Conservation (phyloP, 2,329 filamentous ascomycete species). For the Fusarium chaquense region DNA sequence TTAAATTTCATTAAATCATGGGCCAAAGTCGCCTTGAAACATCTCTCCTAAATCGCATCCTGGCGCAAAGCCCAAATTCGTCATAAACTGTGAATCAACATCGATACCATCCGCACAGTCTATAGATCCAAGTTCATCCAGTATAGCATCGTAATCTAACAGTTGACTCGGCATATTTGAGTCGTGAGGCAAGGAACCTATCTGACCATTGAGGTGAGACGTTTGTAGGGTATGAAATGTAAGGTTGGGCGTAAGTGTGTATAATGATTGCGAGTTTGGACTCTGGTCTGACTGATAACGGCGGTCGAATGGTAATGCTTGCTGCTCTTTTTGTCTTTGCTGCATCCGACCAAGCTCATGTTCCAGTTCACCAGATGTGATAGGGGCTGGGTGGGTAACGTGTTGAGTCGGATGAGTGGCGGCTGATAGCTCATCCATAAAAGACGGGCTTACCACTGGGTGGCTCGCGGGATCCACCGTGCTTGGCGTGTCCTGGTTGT, state of each 20-base stretch:
- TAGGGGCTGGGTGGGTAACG: slow-evolving; percentile 37
- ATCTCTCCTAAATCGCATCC: slow-evolving; percentile 70
- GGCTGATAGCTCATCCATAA: slow-evolving; percentile 49
- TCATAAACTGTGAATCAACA: slow-evolving; percentile 73
- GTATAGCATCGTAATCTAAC: slow-evolving; percentile 64
- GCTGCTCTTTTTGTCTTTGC: slow-evolving; percentile 41
- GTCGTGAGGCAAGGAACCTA: slow-evolving; percentile 39
- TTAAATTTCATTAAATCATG: slow-evolving; percentile 40
- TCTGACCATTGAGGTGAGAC: slow-evolving; percentile 37
- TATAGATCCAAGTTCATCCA: slow-evolving; percentile 65
- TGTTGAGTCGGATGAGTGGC: slow-evolving; percentile 45
- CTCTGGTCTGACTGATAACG: slow-evolving; percentile 38
- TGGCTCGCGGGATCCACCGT: slow-evolving; percentile 35
- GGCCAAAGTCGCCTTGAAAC: slow-evolving; percentile 56
- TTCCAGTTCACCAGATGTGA: slow-evolving; percentile 41
- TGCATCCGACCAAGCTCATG: slow-evolving; percentile 44
- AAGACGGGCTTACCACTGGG: slow-evolving; percentile 36
- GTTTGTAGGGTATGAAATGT: slow-evolving; percentile 46
- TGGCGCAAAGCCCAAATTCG: slow-evolving; percentile 73
- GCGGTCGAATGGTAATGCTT: slow-evolving; percentile 38
- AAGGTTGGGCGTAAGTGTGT: slow-evolving; percentile 43
- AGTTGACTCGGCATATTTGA: slow-evolving; percentile 42
- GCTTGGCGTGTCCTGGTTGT: slow-evolving; percentile 32
- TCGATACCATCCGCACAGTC: slow-evolving; percentile 63
- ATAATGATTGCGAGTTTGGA: slow-evolving; percentile 40